Base-by-base conservation (phyloP, 2,329 filamentous ascomycete genomes). In the Colletotrichum cereale region DNA sequence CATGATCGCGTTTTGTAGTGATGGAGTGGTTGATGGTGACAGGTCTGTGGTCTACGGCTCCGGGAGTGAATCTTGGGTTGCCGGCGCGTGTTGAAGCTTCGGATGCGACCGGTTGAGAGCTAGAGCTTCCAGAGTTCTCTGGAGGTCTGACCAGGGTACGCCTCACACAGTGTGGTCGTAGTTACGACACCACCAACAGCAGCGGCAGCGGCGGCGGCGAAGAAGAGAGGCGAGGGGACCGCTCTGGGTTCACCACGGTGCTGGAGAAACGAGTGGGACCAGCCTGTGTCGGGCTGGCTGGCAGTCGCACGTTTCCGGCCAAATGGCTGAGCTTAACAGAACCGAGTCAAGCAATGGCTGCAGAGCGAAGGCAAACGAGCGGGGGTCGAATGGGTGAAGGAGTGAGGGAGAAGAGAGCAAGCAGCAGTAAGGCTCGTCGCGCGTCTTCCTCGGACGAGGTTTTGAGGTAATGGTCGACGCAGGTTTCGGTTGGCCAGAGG, bases 181-280 rank as follows among this genome's bases (percentile, higher is more conserved):
- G 64, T 66, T 60, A 52, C 64, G 38, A 57, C 24, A 24, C n/a
- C 21, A n/a, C 40, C 2, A 21, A 10, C 21, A 44, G n/a, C 67
- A 57, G 64, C 58, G 26, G 50, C 40, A 42, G 64, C 67, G 44
- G 58, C 52, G 24, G 44, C 44, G 31, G 31, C 40, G 26, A 16
- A 34, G 44, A 50, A 48, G 60, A 62, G 16, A 29, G 47, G 26
- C 47, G 36, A 40, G 64, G 65, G 68, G 65, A 63, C 57, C 68
- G 68, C 68, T 71, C 65, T 67, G 52, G 58, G 53, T 68, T 62
- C 64, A 72, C 66, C 60, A 70, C 58, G 24, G 31, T 40, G 24
- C 48, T 72, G 66, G 61, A 71, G 67, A 70, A 72, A 72, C 62
- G 70, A 72, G 70, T 71, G 70, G 70, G 66, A 72, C 70, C 70